phyloP scores from a whole-genome alignment of 176 grass and related monocot species.

The Triticum urartu region DNA sequence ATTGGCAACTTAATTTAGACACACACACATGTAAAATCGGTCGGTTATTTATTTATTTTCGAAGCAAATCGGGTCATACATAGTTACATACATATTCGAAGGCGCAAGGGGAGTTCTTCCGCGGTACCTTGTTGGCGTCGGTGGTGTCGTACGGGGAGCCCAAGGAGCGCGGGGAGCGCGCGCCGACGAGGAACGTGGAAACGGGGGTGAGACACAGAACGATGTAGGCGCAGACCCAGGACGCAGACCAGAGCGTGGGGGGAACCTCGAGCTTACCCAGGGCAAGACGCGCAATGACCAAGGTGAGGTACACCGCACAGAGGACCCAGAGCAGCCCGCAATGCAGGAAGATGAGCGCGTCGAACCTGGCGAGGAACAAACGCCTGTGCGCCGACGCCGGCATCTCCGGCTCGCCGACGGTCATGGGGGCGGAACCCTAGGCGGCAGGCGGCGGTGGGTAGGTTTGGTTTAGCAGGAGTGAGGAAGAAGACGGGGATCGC shows the following conservation, averaged over 20 bases:
- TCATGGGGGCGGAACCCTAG: constrained; percentile 2
- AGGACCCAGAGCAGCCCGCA: not conserved
- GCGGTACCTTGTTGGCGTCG: not conserved
- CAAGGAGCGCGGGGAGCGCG: not conserved
- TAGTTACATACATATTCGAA: not conserved
- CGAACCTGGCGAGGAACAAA: not conserved
- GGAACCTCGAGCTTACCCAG: not conserved
- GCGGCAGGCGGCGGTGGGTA: not conserved
- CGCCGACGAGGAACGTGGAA: not conserved
- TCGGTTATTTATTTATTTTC: too few relatives aligned
- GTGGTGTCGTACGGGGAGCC: not conserved
- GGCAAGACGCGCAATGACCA: not conserved
- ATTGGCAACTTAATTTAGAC: not conserved
- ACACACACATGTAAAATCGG: too few relatives aligned
- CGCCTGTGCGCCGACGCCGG: not conserved
- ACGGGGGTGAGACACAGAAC: not conserved
- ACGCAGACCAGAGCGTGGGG: not conserved
- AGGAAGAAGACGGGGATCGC: too few relatives aligned
- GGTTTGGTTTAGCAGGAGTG: too few relatives aligned
- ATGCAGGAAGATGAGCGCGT: not conserved
- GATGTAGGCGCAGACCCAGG: not conserved
- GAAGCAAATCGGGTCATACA: not conserved
- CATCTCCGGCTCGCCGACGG: not conserved
- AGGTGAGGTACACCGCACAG: not conserved
- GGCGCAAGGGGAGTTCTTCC: not conserved